Conservation (phyloP, 176 grass and related monocot genomes). For the Lolium perenne region DNA sequence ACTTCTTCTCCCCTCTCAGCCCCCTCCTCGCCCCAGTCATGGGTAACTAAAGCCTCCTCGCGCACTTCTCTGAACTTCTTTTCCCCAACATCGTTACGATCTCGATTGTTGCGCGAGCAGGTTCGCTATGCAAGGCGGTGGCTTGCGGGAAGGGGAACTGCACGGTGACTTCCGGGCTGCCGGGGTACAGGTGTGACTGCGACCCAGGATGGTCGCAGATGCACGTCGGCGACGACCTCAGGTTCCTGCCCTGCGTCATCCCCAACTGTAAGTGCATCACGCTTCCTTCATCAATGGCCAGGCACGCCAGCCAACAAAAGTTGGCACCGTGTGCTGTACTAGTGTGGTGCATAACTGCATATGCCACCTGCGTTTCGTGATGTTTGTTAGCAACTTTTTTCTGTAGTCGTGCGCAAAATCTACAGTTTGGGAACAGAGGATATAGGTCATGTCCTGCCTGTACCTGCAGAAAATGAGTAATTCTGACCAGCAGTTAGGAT, state of each 20-base stretch:
- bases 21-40: slow-evolving; percentile 66
- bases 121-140: slow-evolving; percentile 61
- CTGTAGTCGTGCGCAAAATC: background rate
- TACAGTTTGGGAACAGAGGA: background rate
- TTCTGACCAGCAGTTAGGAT: background rate
- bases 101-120: slow-evolving; percentile 31
- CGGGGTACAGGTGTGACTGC: slow-evolving; percentile 79
- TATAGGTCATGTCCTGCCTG: background rate
- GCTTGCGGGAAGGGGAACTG: slow-evolving; percentile 86
- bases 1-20: slow-evolving; percentile 73
- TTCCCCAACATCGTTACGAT: background rate
- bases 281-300: slow-evolving; percentile 35
- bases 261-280: slow-evolving; percentile 75
- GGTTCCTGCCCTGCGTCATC: slow-evolving; percentile 86
- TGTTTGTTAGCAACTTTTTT: slow-evolving; percentile 16
- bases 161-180: slow-evolving; percentile 39
- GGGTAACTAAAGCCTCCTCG: slow-evolving; percentile 31
- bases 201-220: slow-evolving; percentile 80
- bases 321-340: background rate
- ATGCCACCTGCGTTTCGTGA: background rate
- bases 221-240: slow-evolving; percentile 60
- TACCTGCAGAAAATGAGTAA: background rate
- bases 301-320: background rate
- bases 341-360: background rate
- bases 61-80: background rate